phyloP scores from a whole-genome alignment of 345 rosid genomes.

The Salix koriyanagi region DNA sequence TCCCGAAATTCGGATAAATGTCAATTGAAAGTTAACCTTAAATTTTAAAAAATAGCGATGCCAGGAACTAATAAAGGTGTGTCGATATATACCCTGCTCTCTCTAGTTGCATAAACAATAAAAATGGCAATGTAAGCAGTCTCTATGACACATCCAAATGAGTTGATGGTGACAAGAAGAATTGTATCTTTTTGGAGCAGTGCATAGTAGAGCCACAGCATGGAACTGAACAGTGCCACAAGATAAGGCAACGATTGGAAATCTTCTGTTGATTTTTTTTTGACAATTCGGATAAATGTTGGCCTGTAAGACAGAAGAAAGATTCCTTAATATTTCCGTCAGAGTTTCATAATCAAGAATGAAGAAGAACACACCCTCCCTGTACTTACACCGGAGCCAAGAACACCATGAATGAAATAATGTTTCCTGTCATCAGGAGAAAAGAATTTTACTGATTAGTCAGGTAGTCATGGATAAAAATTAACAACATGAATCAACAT shows the following conservation, averaged over 20 bases:
- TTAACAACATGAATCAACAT: not conserved
- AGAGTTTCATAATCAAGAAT: not conserved
- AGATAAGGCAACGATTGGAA: constrained; percentile 80
- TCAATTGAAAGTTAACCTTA: too few relatives aligned
- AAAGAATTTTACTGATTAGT: not conserved
- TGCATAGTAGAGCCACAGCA: constrained; percentile 93
- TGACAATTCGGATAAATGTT: constrained; percentile 68
- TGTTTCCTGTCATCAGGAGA: constrained; percentile 51
- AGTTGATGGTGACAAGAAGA: constrained; percentile 80
- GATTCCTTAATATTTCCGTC: not conserved
- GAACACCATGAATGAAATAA: constrained; percentile 62
- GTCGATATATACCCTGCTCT: constrained; percentile 32
- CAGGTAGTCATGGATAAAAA: not conserved
- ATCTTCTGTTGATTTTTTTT: constrained; percentile 65
- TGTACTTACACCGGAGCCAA: constrained; percentile 81
- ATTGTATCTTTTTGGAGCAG: constrained; percentile 47
- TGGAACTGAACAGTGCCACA: constrained; percentile 80
- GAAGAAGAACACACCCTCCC: too few relatives aligned
- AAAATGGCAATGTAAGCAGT: constrained; percentile 56
- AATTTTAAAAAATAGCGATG: not conserved
- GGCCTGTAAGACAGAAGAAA: constrained; percentile 39
- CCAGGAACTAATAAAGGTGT: too few relatives aligned
- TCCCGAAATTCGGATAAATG: not conserved
- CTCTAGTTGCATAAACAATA: constrained; percentile 53
- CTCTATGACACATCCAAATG: constrained; percentile 71